Percentiles rank a stretch among this genome's conserved stretches.
phyloP scores from a whole-genome alignment of 108 stramenopile genomes.

The Nitzschia palea region DNA sequence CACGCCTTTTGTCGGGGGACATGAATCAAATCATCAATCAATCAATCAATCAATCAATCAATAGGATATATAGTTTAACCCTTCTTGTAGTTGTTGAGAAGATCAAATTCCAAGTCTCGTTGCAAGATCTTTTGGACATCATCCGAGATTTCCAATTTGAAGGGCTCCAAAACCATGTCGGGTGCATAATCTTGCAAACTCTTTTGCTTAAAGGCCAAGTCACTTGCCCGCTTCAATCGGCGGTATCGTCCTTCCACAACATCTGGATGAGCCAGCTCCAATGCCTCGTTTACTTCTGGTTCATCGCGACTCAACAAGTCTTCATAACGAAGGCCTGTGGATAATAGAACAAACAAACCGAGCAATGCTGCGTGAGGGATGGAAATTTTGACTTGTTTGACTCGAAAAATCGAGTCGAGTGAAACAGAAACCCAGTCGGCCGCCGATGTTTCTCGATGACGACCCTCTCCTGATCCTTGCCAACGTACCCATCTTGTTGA shows the following conservation, averaged over 20 bases:
- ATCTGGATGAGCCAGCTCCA: conserved; percentile 79
- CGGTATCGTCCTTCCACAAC: conserved; percentile 81
- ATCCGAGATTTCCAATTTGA: conserved; percentile 74
- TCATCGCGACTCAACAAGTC: conserved; percentile 80
- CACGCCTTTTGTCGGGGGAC: too few relatives aligned
- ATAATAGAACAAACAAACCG: conserved; percentile 3
- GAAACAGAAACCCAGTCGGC: neutral
- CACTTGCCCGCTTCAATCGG: conserved; percentile 86
- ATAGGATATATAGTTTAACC: too few relatives aligned
- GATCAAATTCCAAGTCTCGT: conserved; percentile 79
- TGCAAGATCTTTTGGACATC: conserved; percentile 78
- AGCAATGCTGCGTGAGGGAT: neutral
- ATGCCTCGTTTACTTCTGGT: conserved; percentile 77
- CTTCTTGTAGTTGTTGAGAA: conserved; percentile 78
- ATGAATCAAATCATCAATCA: too few relatives aligned
- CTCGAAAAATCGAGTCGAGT: neutral
- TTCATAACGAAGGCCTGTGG: conserved; percentile 80
- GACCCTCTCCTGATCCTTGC: neutral
- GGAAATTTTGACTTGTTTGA: neutral
- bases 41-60: too few relatives aligned
- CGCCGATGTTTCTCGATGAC: neutral
- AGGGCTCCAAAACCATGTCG: conserved; percentile 57
- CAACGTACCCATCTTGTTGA: conserved; percentile 79
- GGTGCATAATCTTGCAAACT: conserved; percentile 81
- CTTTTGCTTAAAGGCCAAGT: conserved; percentile 86